A percentile compares a stretch with the other conserved stretches of the same genome.
phyloP scores from a whole-genome alignment of 129 eudicot species.

The Sambucus nigra region DNA sequence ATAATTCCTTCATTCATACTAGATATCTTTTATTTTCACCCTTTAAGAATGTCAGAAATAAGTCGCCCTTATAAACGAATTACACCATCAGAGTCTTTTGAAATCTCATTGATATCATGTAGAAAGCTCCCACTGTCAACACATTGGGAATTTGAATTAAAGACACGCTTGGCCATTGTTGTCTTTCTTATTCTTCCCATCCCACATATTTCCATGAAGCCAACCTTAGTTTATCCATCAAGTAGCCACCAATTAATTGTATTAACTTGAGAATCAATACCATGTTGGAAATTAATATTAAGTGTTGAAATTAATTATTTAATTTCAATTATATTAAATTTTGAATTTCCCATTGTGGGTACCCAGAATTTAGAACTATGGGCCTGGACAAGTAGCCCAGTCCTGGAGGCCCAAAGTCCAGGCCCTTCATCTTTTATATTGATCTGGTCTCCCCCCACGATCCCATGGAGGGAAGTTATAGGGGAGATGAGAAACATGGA shows the following conservation, averaged over 20 bases:
- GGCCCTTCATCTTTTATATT: no score
- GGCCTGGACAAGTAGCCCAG: no score
- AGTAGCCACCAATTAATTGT: neutral
- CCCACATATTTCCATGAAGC: conserved; percentile 2
- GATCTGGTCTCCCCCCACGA: no score
- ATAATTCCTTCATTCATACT: conserved; percentile 3
- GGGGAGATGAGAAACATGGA: no score
- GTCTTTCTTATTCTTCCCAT: neutral
- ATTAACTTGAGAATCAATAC: neutral
- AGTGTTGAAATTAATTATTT: no score
- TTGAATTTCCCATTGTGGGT: no score
- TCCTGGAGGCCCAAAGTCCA: no score
- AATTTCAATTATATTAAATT: no score
- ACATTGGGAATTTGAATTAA: neutral
- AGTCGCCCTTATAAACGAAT: neutral
- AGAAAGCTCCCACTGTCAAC: conserved; percentile 4
- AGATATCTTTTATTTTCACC: neutral
- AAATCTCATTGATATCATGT: neutral
- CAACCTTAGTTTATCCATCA: neutral
- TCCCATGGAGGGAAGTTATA: no score
- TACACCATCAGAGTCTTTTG: neutral
- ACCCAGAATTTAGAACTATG: no score
- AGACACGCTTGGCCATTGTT: conserved; percentile 8
- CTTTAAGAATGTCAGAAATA: neutral
- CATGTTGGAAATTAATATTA: no score